Evolutionary conservation across 1,284 basidiomycete genomes (phyloP), one percentile per base, ranked within the genome.

Genomic region (Cerrena zonata): DNA sequence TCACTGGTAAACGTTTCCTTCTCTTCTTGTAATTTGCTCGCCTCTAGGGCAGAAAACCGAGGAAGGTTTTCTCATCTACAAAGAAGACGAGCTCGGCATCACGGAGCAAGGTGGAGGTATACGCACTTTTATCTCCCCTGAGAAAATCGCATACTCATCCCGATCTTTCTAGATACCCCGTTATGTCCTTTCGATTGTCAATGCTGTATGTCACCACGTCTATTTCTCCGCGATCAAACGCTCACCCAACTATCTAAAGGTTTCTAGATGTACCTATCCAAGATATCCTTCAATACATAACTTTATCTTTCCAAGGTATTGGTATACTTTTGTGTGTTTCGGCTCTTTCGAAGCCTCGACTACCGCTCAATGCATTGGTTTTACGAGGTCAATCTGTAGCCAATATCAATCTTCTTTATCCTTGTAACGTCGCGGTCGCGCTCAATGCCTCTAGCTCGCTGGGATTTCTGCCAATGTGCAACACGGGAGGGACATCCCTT

Each of bases 1-100:
- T 24, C 52, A 41, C 50, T 41, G 42, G 51, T 47, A 27, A n/a
- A 45, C 21, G 12, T 23, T 38, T 42, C 19, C 11, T n/a, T 47
- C 43, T 26, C 43, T 38, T 37, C 49, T 50, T 25, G 22, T 51
- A 37, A 54, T 60, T 49, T 51, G 12, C 19, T 48, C 42, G 39
- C 51, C 41, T 45, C 47, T 62, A 92, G 91, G 89, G 53, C 79
- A 80, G 36, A 86, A 76, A 67, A 94, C 91, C 0, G 88, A 88
- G 53, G 91, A 94, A 65, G 92, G 91, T 0, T 94, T 79, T 72
- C 66, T 73, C 27, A 82, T 94, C 34, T 94, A 86, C 69, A 93
- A 91, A 65, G 91, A 92, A 66, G 87, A 86, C 57, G 91, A 94
- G 59, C 78, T 94, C 11, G 80, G 84, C 12, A 88, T 94, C 53